Evolutionary conservation across 176 grass and related monocot genomes (phyloP).

Genomic region (Eragrostis curvula): DNA sequence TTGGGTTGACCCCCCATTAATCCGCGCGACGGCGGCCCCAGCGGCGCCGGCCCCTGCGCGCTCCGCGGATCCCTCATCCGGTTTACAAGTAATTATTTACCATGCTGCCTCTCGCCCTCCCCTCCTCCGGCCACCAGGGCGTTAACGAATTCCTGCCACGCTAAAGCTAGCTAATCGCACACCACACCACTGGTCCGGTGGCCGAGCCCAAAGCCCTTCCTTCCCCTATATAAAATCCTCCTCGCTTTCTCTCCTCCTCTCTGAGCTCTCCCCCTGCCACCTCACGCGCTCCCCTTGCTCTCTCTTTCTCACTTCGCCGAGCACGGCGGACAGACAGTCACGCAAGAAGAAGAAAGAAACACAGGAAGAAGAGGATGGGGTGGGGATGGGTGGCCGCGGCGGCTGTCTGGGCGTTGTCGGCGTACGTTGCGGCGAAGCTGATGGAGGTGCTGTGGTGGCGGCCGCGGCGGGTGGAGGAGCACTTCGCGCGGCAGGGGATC

Average conservation of each 20-base stretch:
- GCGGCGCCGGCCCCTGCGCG: slow-evolving; percentile 62
- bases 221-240: slow-evolving; percentile 54
- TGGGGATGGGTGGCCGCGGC: slow-evolving; percentile 45
- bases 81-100: slow-evolving; percentile 15
- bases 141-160: slow-evolving; percentile 5
- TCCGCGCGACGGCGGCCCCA: slow-evolving; percentile 73
- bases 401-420: slow-evolving; percentile 2
- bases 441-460: slow-evolving; percentile 92
- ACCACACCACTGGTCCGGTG: background rate
- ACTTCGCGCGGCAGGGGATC: slow-evolving; percentile 88
- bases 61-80: slow-evolving; percentile 3
- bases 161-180: slow-evolving; percentile 13
- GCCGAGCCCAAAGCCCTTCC: background rate
- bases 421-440: slow-evolving; percentile 57
- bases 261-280: slow-evolving; percentile 32
- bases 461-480: slow-evolving; percentile 83
- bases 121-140: background rate
- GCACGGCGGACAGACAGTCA: background rate
- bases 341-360: background rate
- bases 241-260: slow-evolving; percentile 19
- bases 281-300: slow-evolving; percentile 9
- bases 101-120: slow-evolving; percentile 11
- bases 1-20: slow-evolving; percentile 73
- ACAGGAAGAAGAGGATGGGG: too few species aligned
- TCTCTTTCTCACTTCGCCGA: background rate